These are phyloP conservation scores for Myotisia sp. DNA, from an alignment of 2,329 filamentous ascomycete genomes.

Conservation along the genomic window DNA sequence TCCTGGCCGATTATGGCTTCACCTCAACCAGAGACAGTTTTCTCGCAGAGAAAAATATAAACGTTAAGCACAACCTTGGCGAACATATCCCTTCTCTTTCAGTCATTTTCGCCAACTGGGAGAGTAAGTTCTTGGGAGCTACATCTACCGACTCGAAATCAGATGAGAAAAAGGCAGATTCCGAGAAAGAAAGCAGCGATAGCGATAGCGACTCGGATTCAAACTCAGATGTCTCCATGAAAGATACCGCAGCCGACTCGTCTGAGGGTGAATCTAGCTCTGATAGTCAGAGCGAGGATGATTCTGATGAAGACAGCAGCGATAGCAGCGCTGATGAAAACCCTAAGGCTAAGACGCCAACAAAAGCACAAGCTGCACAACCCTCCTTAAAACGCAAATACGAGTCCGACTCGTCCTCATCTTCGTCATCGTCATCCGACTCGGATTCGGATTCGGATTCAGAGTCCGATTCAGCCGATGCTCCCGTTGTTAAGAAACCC, in stretches of 20 bases:
- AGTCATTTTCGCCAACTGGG: constrained; percentile 26
- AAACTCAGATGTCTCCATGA: constrained; percentile 27
- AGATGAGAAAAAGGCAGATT: constrained; percentile 13
- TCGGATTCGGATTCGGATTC: constrained; percentile 5
- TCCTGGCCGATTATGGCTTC: constrained; percentile 54
- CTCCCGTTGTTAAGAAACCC: constrained; percentile 5
- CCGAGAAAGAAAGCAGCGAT: constrained; percentile 17
- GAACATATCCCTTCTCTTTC: constrained; percentile 24
- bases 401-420: constrained; percentile 26
- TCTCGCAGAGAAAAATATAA: constrained; percentile 44
- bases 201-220: constrained; percentile 14
- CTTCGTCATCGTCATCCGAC: constrained; percentile 4
- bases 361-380: constrained; percentile 15
- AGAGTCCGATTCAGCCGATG: constrained; percentile 1
- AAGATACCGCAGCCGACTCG: constrained; percentile 22
- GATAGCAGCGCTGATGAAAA: constrained; percentile 15
- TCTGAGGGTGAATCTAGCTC: constrained; percentile 35
- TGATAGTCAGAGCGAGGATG: no score
- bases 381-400: constrained; percentile 44
- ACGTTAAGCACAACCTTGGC: constrained; percentile 10
- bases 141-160: constrained; percentile 12
- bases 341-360: constrained; percentile 19
- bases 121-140: constrained; percentile 11
- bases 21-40: constrained; percentile 47
- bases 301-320: constrained; percentile 39